Base-by-base conservation (phyloP, 352 stramenopile species). In the Phytophthora nicotianae region DNA sequence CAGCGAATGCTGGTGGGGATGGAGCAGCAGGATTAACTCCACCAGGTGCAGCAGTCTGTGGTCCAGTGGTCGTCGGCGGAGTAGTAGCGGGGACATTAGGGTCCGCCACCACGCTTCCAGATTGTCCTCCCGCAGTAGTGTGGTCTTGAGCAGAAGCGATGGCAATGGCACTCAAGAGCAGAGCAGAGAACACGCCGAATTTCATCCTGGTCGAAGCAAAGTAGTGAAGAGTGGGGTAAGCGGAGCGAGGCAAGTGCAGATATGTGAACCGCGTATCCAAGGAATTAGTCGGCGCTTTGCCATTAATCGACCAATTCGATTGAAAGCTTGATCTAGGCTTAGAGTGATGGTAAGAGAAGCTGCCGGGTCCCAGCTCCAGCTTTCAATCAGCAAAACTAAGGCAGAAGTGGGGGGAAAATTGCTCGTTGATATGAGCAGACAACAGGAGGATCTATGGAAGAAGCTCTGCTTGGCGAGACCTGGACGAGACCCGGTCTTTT, bases 71-170 rank as follows among this genome's bases (percentile, higher is more conserved):
- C 7, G 16, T 19, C 1, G 63, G 58, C 29, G 50, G 58, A 23
- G 63, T n/a, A 32, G 50, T 62, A 23, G 48, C 29, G 17, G 46
- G 19, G 17, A 7, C 21, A 38, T 33, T 45, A 23, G 24, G n/a
- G 33, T 68, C 65, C 4, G 46, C 19, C 20, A 40, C 40, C 26
- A 69, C 21, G 27, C 65, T 73, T 5, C 65, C 65, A 11, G 52
- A 47, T 61, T 73, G 65, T n/a, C 49, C 58, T 24, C 65, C 65
- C 2, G 29, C 19, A 21, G 33, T 65, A 42, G 21, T 57, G 11
- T 48, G 47, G 26, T 73, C 58, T 62, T 73, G 65, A 62, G 65
- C 65, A 33, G 48, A 33, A 47, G 47, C 52, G 40, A 69, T 32
- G 24, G 40, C 58, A 35, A 68, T 35, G 9, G 29, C 35, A 48